A percentile compares a stretch with the other conserved stretches of the same genome.
Conservation (phyloP, 495 filamentous ascomycete genomes). For the Hyaloscypha hepaticicola region DNA sequence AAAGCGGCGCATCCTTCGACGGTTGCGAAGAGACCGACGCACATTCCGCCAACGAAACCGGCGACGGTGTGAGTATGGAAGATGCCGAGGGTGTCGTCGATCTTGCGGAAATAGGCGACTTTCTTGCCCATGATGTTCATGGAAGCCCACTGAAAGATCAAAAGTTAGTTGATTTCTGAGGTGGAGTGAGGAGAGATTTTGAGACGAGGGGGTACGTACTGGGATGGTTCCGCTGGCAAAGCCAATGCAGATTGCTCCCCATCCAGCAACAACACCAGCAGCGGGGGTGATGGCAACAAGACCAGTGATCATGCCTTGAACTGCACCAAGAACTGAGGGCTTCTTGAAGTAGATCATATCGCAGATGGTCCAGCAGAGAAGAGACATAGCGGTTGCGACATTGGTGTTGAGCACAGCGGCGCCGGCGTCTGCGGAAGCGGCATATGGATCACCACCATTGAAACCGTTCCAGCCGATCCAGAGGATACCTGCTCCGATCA, state of each 20-base stretch:
- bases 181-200: not conserved
- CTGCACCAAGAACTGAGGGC: conserved; percentile 51
- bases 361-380: conserved; percentile 48
- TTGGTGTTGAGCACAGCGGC: conserved; percentile 59
- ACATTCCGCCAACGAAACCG: conserved; percentile 52
- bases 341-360: conserved; percentile 51
- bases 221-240: conserved; percentile 50
- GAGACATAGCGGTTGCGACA: conserved; percentile 51
- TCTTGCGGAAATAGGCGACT: conserved; percentile 42
- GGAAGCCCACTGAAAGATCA: conserved; percentile 39
- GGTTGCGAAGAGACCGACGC: conserved; percentile 54
- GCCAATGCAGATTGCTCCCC: conserved; percentile 54
- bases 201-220: not conserved
- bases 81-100: conserved; percentile 53
- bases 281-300: conserved; percentile 57
- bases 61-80: conserved; percentile 56
- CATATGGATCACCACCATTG: conserved; percentile 58
- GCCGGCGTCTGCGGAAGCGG: conserved; percentile 54
- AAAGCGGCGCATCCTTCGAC: conserved; percentile 49
- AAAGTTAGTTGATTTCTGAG: not conserved
- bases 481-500: conserved; percentile 54
- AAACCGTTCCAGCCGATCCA: conserved; percentile 62
- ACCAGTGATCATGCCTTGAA: conserved; percentile 55
- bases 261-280: conserved; percentile 55
- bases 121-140: conserved; percentile 55